phyloP scores from a whole-genome alignment of 257 asterid genomes.

The Marsdenia floribunda region DNA sequence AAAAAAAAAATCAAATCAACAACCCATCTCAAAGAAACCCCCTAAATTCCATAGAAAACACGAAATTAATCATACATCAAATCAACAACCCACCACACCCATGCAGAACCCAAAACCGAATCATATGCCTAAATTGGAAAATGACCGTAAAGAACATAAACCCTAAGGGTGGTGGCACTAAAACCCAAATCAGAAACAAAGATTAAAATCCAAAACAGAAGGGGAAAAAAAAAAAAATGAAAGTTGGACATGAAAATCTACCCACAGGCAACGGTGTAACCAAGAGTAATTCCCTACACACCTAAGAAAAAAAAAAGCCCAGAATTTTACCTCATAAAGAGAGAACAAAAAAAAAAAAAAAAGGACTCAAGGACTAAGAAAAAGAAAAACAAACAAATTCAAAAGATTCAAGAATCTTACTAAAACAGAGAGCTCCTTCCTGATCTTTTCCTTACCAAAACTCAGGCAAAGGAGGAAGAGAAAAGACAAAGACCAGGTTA shows the following conservation, averaged over 20 bases:
- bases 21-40: not conserved
- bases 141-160: not conserved
- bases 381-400: not conserved
- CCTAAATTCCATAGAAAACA: not conserved
- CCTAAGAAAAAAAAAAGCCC: not conserved
- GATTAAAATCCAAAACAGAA: not conserved
- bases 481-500: not conserved
- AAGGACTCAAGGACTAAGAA: no score
- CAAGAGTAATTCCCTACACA: not conserved
- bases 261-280: not conserved
- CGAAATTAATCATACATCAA: not conserved
- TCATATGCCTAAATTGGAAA: not conserved
- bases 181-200: not conserved
- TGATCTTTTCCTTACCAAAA: not conserved
- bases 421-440: not conserved
- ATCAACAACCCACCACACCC: not conserved
- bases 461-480: not conserved
- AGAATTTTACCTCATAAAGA: not conserved
- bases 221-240: no score
- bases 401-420: slow-evolving; percentile 3
- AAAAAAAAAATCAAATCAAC: no score
- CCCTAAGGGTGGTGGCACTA: not conserved
- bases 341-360: no score
- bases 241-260: not conserved
- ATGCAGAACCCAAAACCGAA: not conserved